These are phyloP conservation scores for Penicillium cataractarum DNA, from an alignment of 495 filamentous ascomycete genomes.

Conservation along the genomic window DNA sequence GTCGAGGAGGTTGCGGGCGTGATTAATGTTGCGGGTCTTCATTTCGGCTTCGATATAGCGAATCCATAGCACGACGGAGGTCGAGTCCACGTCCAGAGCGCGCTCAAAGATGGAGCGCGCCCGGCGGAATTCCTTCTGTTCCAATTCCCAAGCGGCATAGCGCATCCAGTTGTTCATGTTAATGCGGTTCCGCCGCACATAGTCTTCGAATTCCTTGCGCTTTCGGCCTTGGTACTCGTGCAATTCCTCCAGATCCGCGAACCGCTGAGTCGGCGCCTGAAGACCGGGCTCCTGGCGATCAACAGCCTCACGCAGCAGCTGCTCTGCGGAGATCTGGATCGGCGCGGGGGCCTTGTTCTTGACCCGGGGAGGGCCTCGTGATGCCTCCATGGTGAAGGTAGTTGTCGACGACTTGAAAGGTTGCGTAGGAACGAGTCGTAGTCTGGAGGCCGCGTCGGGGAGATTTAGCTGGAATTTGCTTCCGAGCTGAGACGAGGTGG, in stretches of 20 bases:
- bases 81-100: constrained; percentile 88
- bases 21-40: constrained; percentile 95
- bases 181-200: constrained; percentile 90
- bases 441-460: background rate
- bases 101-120: constrained; percentile 96
- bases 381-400: constrained; percentile 73
- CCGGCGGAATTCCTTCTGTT: constrained; percentile 97
- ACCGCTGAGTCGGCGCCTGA: constrained; percentile 90
- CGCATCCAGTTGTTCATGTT: constrained; percentile 99
- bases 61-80: constrained; percentile 80
- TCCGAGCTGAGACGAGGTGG: background rate
- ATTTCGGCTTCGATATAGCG: constrained; percentile 96
- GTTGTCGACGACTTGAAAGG: background rate
- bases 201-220: constrained; percentile 95
- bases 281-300: constrained; percentile 91
- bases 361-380: constrained; percentile 92
- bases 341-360: constrained; percentile 96
- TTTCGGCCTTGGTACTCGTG: constrained; percentile 97
- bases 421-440: background rate
- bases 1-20: constrained; percentile 92
- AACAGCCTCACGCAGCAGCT: constrained; percentile 96
- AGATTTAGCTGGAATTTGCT: constrained; percentile 4
- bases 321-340: constrained; percentile 91
- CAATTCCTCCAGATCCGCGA: constrained; percentile 95
- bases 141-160: constrained; percentile 95